phyloP scores from a whole-genome alignment of 2,329 filamentous ascomycete genomes.

The Teratosphaeria zuluensis region DNA sequence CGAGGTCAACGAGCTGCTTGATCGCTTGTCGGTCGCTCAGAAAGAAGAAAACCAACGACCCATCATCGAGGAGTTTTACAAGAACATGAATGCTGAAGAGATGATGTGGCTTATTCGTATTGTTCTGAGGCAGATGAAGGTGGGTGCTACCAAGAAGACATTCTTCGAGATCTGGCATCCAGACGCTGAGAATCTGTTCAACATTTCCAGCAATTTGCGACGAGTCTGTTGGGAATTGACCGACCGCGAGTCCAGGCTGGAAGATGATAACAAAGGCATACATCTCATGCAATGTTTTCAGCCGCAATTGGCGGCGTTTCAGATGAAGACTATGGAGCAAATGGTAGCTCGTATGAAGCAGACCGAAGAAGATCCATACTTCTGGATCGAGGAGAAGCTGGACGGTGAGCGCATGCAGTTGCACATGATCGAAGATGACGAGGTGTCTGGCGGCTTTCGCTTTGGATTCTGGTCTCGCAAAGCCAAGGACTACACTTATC shows the following conservation, averaged over 20 bases:
- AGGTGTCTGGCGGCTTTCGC: slow-evolving; percentile 55
- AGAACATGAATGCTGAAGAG: slow-evolving; percentile 85
- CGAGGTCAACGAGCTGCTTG: slow-evolving; percentile 79
- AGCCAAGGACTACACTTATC: slow-evolving; percentile 89
- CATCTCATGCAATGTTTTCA: slow-evolving; percentile 91
- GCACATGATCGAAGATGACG: slow-evolving; percentile 70
- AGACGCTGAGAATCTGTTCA: slow-evolving; percentile 56
- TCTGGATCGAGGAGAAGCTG: slow-evolving; percentile 97
- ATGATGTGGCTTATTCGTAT: slow-evolving; percentile 92
- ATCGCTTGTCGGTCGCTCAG: slow-evolving; percentile 62
- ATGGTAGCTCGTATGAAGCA: slow-evolving; percentile 62
- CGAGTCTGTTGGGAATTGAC: slow-evolving; percentile 91
- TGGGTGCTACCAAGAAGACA: slow-evolving; percentile 75
- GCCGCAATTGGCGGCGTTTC: slow-evolving; percentile 87
- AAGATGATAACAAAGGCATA: slow-evolving; percentile 65
- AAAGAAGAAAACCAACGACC: slow-evolving; percentile 77
- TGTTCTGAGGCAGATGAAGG: slow-evolving; percentile 69
- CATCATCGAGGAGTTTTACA: slow-evolving; percentile 76
- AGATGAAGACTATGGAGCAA: slow-evolving; percentile 70
- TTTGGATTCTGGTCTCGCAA: slow-evolving; percentile 94
- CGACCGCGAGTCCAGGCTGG: slow-evolving; percentile 61
- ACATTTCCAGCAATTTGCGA: slow-evolving; percentile 78
- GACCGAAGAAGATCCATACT: slow-evolving; percentile 62
- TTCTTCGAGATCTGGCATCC: slow-evolving; percentile 59
- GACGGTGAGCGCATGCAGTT: slow-evolving; percentile 97